Percentiles rank a stretch among this genome's conserved stretches.
Evolutionary conservation across 1,284 basidiomycete genomes (phyloP).

Genomic region (Pseudozyma sp.): DNA sequence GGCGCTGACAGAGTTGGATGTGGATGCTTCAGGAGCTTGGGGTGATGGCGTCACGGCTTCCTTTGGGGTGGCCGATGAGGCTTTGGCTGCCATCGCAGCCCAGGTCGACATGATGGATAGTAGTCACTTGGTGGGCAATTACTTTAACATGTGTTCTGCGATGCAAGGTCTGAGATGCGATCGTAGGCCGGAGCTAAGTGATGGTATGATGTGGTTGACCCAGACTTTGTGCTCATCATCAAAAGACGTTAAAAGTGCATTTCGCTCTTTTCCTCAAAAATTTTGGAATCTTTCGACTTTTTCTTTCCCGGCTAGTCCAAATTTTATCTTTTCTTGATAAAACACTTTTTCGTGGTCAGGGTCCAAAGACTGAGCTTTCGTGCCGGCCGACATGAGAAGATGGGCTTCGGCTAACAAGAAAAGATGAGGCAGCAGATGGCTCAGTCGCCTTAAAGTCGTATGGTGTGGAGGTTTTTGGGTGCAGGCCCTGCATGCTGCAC

Average conservation of each 20-base stretch:
- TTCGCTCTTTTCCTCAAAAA: constrained; percentile 7
- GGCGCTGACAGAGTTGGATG: constrained; percentile 21
- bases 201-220: neutral
- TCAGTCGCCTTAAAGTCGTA: neutral
- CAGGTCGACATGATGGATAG: constrained; percentile 31
- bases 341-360: neutral
- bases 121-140: neutral
- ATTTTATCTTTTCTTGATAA: neutral
- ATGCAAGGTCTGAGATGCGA: neutral
- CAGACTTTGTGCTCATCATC: neutral
- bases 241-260: neutral
- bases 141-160: neutral
- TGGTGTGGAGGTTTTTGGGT: constrained; percentile 24
- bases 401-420: neutral
- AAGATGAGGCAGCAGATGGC: constrained; percentile 1
- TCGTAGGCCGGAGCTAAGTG: neutral
- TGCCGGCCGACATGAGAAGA: constrained; percentile 27
- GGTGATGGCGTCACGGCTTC: constrained; percentile 6
- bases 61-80: constrained; percentile 23
- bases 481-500: constrained; percentile 6
- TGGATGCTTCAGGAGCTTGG: constrained; percentile 13
- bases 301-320: neutral
- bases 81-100: constrained; percentile 45
- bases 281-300: constrained; percentile 7
- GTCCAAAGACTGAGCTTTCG: constrained; percentile 13